phyloP scores from a whole-genome alignment of 1,284 basidiomycete species.

The Phellinidium pouzarii region DNA sequence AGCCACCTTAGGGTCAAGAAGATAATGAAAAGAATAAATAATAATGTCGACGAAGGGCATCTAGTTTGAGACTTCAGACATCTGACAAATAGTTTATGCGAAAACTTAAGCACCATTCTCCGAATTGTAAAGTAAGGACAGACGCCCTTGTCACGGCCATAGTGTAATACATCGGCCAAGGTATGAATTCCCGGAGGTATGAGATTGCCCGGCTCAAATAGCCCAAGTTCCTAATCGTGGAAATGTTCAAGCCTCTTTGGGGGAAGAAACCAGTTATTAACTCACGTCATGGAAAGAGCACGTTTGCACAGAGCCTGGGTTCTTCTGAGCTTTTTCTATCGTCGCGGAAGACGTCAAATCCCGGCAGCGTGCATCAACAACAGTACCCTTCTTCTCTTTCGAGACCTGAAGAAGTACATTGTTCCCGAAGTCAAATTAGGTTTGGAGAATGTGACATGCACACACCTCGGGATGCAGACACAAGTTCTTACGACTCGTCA shows the following conservation, averaged over 20 bases:
- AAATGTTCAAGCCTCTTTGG: constrained; percentile 4
- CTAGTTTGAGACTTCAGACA: constrained; percentile 34
- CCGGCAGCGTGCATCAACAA: constrained; percentile 94
- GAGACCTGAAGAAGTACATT: constrained; percentile 56
- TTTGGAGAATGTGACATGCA: constrained; percentile 12
- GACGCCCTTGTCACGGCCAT: constrained; percentile 79
- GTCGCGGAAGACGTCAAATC: constrained; percentile 87
- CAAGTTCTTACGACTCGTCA: constrained; percentile 95
- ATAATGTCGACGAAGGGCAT: constrained; percentile 94
- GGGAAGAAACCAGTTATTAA: background rate
- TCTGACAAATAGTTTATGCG: background rate
- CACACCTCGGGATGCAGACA: constrained; percentile 92
- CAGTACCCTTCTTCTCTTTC: constrained; percentile 96
- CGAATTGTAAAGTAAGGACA: constrained; percentile 98
- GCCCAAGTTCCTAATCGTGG: constrained; percentile 59
- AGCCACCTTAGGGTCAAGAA: constrained; percentile 98
- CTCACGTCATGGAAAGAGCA: constrained; percentile 95
- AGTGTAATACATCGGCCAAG: constrained; percentile 86
- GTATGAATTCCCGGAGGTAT: constrained; percentile 92
- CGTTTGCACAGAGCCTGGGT: constrained; percentile 89
- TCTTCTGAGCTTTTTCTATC: constrained; percentile 79
- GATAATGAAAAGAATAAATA: constrained; percentile 99
- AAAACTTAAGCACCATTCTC: constrained; percentile 68
- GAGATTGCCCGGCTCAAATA: constrained; percentile 78
- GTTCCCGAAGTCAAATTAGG: background rate